These are phyloP conservation scores for Microbotryomycetes sp. DNA, from an alignment of 1,284 basidiomycete genomes.

Conservation along the genomic window DNA sequence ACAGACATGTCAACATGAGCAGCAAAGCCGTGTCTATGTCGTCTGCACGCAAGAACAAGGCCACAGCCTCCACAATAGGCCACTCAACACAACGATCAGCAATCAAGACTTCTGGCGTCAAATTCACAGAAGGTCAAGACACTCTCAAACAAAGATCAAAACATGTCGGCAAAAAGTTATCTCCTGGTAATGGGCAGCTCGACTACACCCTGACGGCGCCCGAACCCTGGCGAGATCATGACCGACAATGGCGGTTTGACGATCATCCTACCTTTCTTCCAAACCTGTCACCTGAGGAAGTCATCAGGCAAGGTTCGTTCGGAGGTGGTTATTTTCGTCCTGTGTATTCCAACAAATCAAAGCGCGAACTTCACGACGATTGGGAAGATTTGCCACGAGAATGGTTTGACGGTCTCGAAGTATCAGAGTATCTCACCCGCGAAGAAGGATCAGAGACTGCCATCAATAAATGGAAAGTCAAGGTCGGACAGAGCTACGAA, in stretches of 20 bases:
- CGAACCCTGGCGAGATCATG: neutral
- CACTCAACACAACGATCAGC: too few relatives aligned
- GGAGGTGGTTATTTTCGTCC: conserved; percentile 24
- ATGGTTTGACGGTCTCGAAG: conserved; percentile 20
- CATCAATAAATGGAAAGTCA: conserved; percentile 21
- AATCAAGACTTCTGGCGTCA: too few relatives aligned
- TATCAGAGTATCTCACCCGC: conserved; percentile 16
- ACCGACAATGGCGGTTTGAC: conserved; percentile 9
- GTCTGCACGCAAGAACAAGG: too few relatives aligned
- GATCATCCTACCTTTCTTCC: conserved; percentile 21
- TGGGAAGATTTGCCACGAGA: conserved; percentile 22
- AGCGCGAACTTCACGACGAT: conserved; percentile 20
- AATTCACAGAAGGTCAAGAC: too few relatives aligned
- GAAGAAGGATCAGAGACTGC: conserved; percentile 12
- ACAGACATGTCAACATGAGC: too few relatives aligned
- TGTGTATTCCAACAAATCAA: conserved; percentile 12
- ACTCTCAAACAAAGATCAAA: too few relatives aligned
- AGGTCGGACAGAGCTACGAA: conserved; percentile 22
- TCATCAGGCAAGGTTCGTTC: conserved; percentile 17
- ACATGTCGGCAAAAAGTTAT: conserved; percentile 12
- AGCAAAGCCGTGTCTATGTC: too few relatives aligned
- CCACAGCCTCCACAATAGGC: too few relatives aligned
- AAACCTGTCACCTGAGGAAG: conserved; percentile 21
- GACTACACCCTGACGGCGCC: conserved; percentile 12
- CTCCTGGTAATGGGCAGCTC: conserved; percentile 16